These are phyloP conservation scores for Meyerozyma elateridarum DNA, from an alignment of 1,139 yeast genomes.

Conservation along the genomic window DNA sequence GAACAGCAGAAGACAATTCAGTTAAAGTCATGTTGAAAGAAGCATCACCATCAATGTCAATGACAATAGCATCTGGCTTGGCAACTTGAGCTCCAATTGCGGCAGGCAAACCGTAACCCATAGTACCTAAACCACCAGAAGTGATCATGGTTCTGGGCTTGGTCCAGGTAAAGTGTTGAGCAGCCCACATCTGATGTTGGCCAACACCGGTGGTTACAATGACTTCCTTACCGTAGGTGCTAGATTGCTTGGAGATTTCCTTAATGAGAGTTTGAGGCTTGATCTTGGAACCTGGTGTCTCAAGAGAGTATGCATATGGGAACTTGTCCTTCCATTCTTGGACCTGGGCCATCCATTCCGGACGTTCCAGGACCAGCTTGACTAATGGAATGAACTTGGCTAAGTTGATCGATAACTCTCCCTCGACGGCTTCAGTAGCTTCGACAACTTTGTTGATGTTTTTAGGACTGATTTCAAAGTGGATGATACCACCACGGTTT, in stretches of 20 bases:
- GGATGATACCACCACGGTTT: conserved; percentile 91
- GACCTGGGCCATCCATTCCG: conserved; percentile 74
- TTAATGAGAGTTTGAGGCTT: conserved; percentile 90
- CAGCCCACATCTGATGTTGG: conserved; percentile 99
- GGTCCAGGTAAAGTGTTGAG: conserved; percentile 93
- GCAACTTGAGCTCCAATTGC: conserved; percentile 99
- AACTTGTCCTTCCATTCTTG: conserved; percentile 79
- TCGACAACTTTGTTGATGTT: conserved; percentile 97
- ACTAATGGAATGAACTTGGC: conserved; percentile 68
- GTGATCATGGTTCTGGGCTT: conserved; percentile 90
- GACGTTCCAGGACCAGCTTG: conserved; percentile 55
- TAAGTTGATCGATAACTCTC: conserved; percentile 84
- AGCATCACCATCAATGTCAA: conserved; percentile 98
- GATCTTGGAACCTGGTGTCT: conserved; percentile 74
- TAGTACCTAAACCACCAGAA: conserved; percentile 97
- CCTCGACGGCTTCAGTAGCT: conserved; percentile 95
- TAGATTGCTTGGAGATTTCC: conserved; percentile 72
- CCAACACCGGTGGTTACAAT: conserved; percentile 97
- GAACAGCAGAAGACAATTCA: conserved; percentile 91
- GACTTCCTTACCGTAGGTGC: conserved; percentile 64
- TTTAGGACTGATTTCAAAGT: conserved; percentile 93
- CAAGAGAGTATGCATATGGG: conserved; percentile 76
- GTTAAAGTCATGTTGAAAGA: conserved; percentile 95
- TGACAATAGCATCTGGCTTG: conserved; percentile 88
- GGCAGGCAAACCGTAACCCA: conserved; percentile 97